Conservation (phyloP, 2,329 filamentous ascomycete genomes). For the Zymoseptoria pseudotritici region DNA sequence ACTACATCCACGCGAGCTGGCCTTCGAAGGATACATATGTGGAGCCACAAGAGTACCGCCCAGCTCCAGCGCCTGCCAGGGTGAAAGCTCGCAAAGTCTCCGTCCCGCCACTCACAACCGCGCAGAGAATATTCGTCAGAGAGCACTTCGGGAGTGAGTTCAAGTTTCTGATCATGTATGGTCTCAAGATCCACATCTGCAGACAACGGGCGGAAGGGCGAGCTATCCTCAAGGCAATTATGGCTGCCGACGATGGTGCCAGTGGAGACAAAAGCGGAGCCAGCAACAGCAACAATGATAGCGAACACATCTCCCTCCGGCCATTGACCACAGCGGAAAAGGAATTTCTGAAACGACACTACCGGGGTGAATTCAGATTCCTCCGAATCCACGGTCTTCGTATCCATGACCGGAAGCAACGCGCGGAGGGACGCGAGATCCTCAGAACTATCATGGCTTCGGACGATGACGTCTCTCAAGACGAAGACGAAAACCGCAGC, state of each 20-base stretch:
- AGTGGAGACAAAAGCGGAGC: no score
- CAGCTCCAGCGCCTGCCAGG: no score
- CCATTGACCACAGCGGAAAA: conserved; percentile 20
- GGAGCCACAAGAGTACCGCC: background rate
- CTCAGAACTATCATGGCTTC: conserved; percentile 31
- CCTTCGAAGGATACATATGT: background rate
- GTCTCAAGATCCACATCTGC: conserved; percentile 32
- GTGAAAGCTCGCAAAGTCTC: background rate
- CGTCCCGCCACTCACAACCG: background rate
- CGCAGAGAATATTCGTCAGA: conserved; percentile 33
- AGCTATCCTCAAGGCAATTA: conserved; percentile 24
- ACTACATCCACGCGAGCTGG: background rate
- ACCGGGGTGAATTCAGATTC: conserved; percentile 30
- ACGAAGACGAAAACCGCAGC: no score
- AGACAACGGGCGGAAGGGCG: conserved; percentile 34
- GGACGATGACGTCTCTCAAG: background rate
- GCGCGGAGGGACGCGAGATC: conserved; percentile 30
- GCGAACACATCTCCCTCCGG: background rate
- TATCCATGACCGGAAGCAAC: conserved; percentile 35
- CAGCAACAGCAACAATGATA: background rate
- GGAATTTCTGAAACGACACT: conserved; percentile 32
- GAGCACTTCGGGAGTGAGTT: conserved; percentile 28
- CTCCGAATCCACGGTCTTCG: conserved; percentile 26
- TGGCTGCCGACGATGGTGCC: conserved; percentile 24
- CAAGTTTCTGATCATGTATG: conserved; percentile 27